Conservation (phyloP, 2,329 filamentous ascomycete species). For the Malbranchea cinnamomea region DNA sequence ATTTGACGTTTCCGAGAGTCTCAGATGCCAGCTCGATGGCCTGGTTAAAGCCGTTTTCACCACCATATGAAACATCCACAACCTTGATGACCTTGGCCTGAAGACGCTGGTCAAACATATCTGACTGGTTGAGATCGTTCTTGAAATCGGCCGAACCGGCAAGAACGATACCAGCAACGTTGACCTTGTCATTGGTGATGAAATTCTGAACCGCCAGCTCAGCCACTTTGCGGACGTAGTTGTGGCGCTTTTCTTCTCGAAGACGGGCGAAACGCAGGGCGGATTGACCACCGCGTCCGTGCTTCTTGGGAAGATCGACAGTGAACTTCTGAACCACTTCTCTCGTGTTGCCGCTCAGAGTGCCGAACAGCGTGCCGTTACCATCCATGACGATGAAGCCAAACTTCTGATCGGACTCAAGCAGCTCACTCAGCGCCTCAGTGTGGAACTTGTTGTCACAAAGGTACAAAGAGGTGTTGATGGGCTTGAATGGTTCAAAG, state of each 20-base stretch:
- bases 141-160: slow-evolving; percentile 99
- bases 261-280: slow-evolving; percentile 98
- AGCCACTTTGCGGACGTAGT: slow-evolving; percentile 97
- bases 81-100: slow-evolving; percentile 97
- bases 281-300: slow-evolving; percentile 99
- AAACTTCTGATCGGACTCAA: slow-evolving; percentile 98
- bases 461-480: slow-evolving; percentile 97
- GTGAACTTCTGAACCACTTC: slow-evolving; percentile 97
- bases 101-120: slow-evolving; percentile 89
- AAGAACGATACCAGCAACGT: slow-evolving; percentile 87
- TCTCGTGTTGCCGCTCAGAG: slow-evolving; percentile 89
- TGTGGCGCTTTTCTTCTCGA: slow-evolving; percentile 98
- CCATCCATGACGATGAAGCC: slow-evolving; percentile 99
- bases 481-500: slow-evolving; percentile 99
- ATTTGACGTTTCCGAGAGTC: slow-evolving; percentile 97
- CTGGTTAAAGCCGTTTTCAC: slow-evolving; percentile 99
- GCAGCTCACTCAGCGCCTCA: slow-evolving; percentile 86
- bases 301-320: slow-evolving; percentile 98
- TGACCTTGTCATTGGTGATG: slow-evolving; percentile 96
- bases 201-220: slow-evolving; percentile 98
- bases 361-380: slow-evolving; percentile 94
- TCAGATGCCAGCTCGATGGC: slow-evolving; percentile 91
- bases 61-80: slow-evolving; percentile 95
- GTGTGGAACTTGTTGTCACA: slow-evolving; percentile 99
- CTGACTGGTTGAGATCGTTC: slow-evolving; percentile 94